Base-by-base conservation (phyloP, 2,329 filamentous ascomycete genomes). In the Aplosporella prunicola region DNA sequence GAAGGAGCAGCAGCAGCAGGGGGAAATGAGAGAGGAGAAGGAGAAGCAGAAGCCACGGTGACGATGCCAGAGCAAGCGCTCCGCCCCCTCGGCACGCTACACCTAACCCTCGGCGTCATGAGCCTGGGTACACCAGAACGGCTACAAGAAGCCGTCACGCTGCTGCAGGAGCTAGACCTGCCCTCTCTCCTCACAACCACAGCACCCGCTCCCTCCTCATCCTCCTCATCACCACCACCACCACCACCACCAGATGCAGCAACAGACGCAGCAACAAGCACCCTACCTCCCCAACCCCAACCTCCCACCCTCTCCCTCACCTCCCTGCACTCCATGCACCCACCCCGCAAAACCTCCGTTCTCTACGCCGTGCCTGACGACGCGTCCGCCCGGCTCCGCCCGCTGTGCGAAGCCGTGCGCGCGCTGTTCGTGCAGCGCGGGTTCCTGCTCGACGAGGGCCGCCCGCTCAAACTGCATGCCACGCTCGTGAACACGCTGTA, bases 401-500 rank as follows among this genome's bases (percentile, higher is more conserved):
- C 53, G 2, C 80, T 86, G 51, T 79, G 76, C 45, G 58, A 72
- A 45, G 55, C 52, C n/a, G 51, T 86, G 10, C 63, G 69, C 43
- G 51, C 60, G 0, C 45, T 48, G 1, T 86, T 88, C 47, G 61
- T 60, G 13, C 62, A 72, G 2, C 63, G 63, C 0, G 76, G 68
- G 2, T 57, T 82, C 8, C 62, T 87, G 51, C 53, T 67, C 0
- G 61, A 66, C 1, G 78, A 83, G 17, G 60, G 64, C 9, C 64
- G 84, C 38, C 72, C 76, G 5, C 57, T 95, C 44, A 70, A 83
- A 14, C 61, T 95, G 35, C 89, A 95, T 54, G 86, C 84, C 13
- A 95, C 89, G 0, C 64, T 95, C 4, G 62, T 91, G 34, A 94
- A 95, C 57, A 93, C 87, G 0, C 74, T 87, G 10, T 93, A 94